Percentiles rank a stretch among this genome's conserved stretches.
These are phyloP conservation scores for Cryphonectria naterciae DNA, from an alignment of 2,329 filamentous ascomycete species.

Conservation along the genomic window DNA sequence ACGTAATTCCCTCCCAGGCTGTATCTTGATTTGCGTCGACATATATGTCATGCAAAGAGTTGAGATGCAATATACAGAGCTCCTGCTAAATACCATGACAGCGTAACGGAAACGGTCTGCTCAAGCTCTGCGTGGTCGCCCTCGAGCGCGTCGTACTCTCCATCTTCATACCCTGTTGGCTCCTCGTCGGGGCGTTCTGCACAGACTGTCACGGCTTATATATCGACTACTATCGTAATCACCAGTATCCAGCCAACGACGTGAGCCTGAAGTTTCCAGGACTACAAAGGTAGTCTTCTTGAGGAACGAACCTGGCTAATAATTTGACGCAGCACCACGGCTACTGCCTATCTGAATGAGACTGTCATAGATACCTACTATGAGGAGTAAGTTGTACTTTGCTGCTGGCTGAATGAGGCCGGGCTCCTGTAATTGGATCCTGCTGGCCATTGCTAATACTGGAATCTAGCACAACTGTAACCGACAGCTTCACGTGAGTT, in stretches of 20 bases:
- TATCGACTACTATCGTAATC: conserved; percentile 9
- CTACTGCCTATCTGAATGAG: not conserved
- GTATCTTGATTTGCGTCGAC: not conserved
- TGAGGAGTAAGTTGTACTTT: conserved; percentile 3
- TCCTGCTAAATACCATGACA: not conserved
- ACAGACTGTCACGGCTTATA: conserved; percentile 13
- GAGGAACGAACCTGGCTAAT: not conserved
- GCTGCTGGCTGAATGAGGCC: not conserved
- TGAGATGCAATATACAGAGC: not conserved
- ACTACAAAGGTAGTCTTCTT: not conserved
- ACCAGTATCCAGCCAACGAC: not conserved
- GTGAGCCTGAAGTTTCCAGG: not conserved
- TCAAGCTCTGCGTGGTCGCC: not conserved
- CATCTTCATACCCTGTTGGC: conserved; percentile 4
- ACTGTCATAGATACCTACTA: not conserved
- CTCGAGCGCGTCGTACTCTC: not conserved
- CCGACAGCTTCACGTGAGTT: conserved; percentile 16
- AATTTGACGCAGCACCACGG: not conserved
- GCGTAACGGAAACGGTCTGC: conserved; percentile 2
- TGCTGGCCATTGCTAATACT: conserved; percentile 1
- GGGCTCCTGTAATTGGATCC: no score
- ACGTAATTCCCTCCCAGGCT: not conserved
- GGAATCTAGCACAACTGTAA: not conserved
- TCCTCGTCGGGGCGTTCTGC: not conserved
- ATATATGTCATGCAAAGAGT: not conserved